Conservation (phyloP, 306 rosid genomes). For the Astragalus membranaceus region DNA sequence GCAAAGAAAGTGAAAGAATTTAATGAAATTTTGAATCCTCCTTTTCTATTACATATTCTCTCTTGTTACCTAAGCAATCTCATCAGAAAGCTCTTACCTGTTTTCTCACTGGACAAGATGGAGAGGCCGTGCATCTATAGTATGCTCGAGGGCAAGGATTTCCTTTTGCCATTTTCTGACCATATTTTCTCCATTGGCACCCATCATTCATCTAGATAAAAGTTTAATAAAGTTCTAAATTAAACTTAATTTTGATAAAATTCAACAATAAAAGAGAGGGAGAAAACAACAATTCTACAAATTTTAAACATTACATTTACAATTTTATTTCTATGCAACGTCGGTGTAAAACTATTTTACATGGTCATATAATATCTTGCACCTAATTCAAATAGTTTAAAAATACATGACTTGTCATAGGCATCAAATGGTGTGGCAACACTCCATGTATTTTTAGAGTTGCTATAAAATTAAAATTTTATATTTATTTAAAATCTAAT, state of each 20-base stretch:
- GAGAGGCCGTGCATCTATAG: conserved; percentile 63
- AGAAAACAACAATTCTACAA: not conserved
- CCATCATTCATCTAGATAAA: conserved; percentile 67
- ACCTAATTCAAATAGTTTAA: too few relatives aligned
- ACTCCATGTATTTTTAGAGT: too few relatives aligned
- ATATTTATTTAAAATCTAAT: not conserved
- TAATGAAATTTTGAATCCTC: not conserved
- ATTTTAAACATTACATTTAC: too few relatives aligned
- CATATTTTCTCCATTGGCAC: conserved; percentile 89
- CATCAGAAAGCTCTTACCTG: conserved; percentile 32
- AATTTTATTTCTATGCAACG: too few relatives aligned
- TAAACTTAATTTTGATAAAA: not conserved
- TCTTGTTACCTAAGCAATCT: not conserved
- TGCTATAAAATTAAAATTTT: not conserved
- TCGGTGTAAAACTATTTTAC: too few relatives aligned
- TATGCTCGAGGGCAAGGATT: conserved; percentile 82
- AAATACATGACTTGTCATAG: too few relatives aligned
- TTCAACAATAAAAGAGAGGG: not conserved
- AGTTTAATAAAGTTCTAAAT: not conserved
- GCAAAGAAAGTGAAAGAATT: too few relatives aligned
- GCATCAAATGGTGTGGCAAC: too few relatives aligned
- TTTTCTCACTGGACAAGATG: conserved; percentile 68
- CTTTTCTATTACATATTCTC: not conserved
- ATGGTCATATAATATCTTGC: too few relatives aligned
- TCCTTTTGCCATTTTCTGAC: conserved; percentile 81